Evolutionary conservation across 345 rosid genomes (phyloP), one percentile per base, ranked within the genome.

Genomic region (Gossypium ekmanianum): DNA sequence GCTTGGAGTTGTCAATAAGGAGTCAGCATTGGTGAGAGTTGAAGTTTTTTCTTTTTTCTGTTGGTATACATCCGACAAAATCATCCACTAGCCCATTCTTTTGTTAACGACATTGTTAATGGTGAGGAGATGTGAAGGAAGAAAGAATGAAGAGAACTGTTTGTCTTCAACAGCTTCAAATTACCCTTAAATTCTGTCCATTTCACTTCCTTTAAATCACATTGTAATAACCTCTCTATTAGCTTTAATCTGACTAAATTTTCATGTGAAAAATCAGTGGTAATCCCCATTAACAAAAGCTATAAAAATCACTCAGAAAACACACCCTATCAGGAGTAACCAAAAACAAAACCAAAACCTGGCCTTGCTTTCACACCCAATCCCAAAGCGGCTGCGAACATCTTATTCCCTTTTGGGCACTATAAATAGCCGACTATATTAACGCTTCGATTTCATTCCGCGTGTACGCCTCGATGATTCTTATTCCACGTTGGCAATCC

Each of bases 401-500:
- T 39, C 6, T 45, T 45, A 1, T 13, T 14, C 7, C 43, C 54
- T 12, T 72, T 72, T 16, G 10, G 16, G 43, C 75, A 54, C 63
- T 24, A 2, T 7, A 17, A 18, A 20, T 8, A 3, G 12, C 22
- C 10, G 17, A 7, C 9, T 7, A 54, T 76, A 14, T 7, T 55
- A 73, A 73, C 82, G 80, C 34, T 44, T n/a, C 4, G 86, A 79
- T 79, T 3, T 1, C 12, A 0, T 3, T 57, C 84, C 89, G 90
- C 87, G 91, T 87, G 97, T 77, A 75, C 71, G 79, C 18, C 75
- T 77, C 12, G 84, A 90, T 83, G 1, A 8, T 5, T 80, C 80
- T 26, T 4, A 7, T 9, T 5, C 71, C 87, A 87, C 79, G 84
- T 72, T 83, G 77, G 76, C 82, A 68, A 90, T 93, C 92, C 79